A percentile compares a stretch with the other conserved stretches of the same genome.
Evolutionary conservation across 2,329 filamentous ascomycete genomes (phyloP).

Genomic region (Cladophialophora chaetospira): DNA sequence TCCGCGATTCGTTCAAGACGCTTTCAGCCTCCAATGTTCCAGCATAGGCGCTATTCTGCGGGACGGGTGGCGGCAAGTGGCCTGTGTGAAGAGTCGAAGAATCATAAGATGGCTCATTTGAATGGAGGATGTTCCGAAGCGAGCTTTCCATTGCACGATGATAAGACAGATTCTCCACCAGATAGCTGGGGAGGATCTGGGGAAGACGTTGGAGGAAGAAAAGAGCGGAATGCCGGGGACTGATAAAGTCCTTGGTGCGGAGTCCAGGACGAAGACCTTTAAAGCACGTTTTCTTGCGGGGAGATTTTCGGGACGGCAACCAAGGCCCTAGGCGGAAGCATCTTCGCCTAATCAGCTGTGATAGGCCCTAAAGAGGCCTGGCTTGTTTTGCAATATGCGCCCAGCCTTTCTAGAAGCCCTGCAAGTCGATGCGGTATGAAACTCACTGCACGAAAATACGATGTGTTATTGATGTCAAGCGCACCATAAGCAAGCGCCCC

Average conservation of each 20-base stretch:
- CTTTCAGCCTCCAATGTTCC: conserved; percentile 12
- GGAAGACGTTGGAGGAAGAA: conserved; percentile 15
- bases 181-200: conserved; percentile 20
- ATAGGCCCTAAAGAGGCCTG: conserved; percentile 5
- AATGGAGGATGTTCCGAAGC: conserved; percentile 29
- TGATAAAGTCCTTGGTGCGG: conserved; percentile 20
- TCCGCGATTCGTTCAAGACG: conserved; percentile 11
- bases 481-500: neutral
- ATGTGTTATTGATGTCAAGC: neutral
- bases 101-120: conserved; percentile 21
- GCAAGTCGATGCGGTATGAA: neutral
- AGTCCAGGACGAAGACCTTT: conserved; percentile 13
- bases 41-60: conserved; percentile 2
- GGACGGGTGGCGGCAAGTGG: conserved; percentile 11
- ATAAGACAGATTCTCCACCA: conserved; percentile 11
- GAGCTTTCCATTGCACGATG: conserved; percentile 26
- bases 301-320: neutral
- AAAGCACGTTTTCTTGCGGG: conserved; percentile 1
- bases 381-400: conserved; percentile 2
- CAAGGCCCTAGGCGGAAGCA: neutral
- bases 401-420: conserved; percentile 14
- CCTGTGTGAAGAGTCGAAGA: conserved; percentile 9
- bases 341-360: neutral
- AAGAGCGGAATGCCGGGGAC: conserved; percentile 23
- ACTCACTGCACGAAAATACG: conserved; percentile 1